Conservation (phyloP, 1,284 basidiomycete genomes). For the Puccinia coronata region DNA sequence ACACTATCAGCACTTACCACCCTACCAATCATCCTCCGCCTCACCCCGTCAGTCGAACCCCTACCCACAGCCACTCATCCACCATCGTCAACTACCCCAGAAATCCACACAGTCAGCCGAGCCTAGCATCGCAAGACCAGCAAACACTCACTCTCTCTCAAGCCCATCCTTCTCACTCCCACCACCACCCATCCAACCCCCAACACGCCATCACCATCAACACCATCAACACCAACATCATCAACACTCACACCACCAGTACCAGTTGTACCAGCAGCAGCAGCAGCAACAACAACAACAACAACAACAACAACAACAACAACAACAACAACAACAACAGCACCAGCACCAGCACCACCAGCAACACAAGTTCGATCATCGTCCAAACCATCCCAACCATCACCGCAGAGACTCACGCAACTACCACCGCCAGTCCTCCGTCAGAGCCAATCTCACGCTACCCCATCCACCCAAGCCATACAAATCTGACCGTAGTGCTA, state of each 20-base stretch:
- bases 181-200: constrained; percentile 20
- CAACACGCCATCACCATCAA: no score
- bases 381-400: constrained; percentile 7
- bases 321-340: background rate
- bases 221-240: constrained; percentile 23
- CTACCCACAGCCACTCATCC: constrained; percentile 25
- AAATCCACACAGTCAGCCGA: background rate
- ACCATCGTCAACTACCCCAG: constrained; percentile 21
- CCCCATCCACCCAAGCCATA: constrained; percentile 28
- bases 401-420: background rate
- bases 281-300: no score
- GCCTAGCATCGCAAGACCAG: no score
- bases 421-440: background rate
- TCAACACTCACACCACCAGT: background rate
- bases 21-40: constrained; percentile 8
- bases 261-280: no score
- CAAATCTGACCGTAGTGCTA: background rate
- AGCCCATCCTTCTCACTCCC: background rate
- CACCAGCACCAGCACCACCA: constrained; percentile 6
- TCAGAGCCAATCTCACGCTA: constrained; percentile 8
- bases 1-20: background rate
- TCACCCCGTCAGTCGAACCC: background rate
- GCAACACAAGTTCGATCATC: constrained; percentile 7
- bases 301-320: background rate
- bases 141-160: no score